A percentile compares a stretch with the other conserved stretches of the same genome.
Conservation (phyloP, 371 early-diverging fungal species). For the Haplosporangium sp. region DNA sequence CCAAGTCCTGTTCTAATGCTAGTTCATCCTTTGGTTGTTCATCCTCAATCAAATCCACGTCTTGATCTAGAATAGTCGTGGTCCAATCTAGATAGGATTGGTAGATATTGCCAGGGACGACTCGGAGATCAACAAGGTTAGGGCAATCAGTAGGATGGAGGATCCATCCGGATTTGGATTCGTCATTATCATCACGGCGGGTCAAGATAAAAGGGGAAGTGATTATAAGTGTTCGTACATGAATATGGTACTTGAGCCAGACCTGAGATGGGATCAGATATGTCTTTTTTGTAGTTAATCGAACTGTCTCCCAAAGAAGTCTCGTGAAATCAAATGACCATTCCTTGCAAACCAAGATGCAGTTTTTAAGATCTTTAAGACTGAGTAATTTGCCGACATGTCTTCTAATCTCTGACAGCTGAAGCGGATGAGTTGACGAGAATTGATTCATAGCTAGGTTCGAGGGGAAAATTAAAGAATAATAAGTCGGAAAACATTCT, state of each 20-base stretch:
- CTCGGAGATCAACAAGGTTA: not conserved
- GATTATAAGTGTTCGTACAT: not conserved
- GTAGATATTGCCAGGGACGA: not conserved
- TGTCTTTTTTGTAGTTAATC: not conserved
- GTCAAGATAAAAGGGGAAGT: not conserved
- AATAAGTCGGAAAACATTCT: no score
- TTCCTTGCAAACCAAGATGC: not conserved
- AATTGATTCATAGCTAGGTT: not conserved
- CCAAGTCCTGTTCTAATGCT: not conserved
- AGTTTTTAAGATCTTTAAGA: not conserved
- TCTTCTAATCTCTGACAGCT: not conserved
- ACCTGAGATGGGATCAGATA: not conserved
- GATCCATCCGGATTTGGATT: not conserved
- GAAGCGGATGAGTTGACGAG: not conserved
- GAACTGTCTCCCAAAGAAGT: not conserved
- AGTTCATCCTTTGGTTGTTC: not conserved
- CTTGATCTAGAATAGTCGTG: not conserved
- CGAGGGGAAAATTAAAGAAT: no score
- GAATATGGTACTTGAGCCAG: constrained; percentile 3
- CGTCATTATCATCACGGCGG: not conserved
- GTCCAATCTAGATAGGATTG: not conserved
- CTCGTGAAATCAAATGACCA: not conserved
- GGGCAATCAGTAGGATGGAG: not conserved
- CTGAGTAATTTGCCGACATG: not conserved
- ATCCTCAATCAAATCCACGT: not conserved